A percentile compares a stretch with the other conserved stretches of the same genome.
Conservation (phyloP, 2,329 filamentous ascomycete species). For the Trichoderma oligosporum region DNA sequence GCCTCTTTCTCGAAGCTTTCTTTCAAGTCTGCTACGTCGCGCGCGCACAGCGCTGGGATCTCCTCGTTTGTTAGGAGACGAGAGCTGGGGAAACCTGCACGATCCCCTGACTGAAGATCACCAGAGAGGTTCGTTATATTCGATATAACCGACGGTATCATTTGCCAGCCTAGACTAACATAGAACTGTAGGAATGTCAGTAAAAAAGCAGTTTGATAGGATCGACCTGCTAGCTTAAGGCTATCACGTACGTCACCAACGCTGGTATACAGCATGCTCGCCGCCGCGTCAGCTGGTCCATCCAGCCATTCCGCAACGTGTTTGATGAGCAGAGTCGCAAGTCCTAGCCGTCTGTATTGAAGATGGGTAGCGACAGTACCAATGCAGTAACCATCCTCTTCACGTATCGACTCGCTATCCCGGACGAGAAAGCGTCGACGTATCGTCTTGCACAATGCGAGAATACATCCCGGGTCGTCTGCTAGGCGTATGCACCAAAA, state of each 20-base stretch:
- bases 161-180: neutral
- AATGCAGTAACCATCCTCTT: constrained; percentile 1
- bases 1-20: neutral
- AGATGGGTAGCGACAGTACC: neutral
- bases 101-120: neutral
- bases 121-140: neutral
- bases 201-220: neutral
- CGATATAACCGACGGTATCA: constrained; percentile 5
- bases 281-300: neutral
- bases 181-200: neutral
- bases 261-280: constrained; percentile 6
- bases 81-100: neutral
- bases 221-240: neutral
- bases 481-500: neutral
- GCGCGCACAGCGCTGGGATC: neutral
- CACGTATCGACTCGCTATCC: neutral
- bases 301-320: constrained; percentile 3
- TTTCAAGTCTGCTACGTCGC: constrained; percentile 1
- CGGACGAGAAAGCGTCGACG: neutral
- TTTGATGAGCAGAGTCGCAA: neutral
- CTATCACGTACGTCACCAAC: neutral
- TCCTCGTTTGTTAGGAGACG: neutral
- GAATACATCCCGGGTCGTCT: neutral
- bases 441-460: neutral
- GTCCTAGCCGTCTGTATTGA: neutral